Base-by-base conservation (phyloP, 495 filamentous ascomycete genomes). In the Penicillium goetzii region DNA sequence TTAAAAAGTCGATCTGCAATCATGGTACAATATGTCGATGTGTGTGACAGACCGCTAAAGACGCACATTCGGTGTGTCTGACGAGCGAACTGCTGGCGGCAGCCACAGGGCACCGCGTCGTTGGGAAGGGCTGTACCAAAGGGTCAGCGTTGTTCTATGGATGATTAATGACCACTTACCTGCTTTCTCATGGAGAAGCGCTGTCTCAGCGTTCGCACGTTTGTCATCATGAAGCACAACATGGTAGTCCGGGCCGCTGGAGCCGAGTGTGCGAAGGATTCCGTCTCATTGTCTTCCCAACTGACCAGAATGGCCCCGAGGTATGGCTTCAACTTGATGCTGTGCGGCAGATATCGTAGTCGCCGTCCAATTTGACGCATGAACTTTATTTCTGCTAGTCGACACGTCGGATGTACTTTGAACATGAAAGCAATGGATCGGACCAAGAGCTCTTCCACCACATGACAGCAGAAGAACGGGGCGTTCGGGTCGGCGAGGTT, bases 271-370 rank as follows among this genome's bases (percentile, higher is more conserved):
- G 19, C 28, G 33, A 55, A 55, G 10, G 28, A 55, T 34, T 55
- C 52, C n/a, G 52, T 34, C 52, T 55, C 32, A 34, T 55, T 55
- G 32, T 55, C 52, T 55, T 55, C 52, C 52, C n/a, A 55, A 21
- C 28, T 55, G 32, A 55, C 52, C 32, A 55, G 28, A 32, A 55
- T 30, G 17, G 7, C 52, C 33, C 26, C 52, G 0, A 25, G 33
- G 28, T 55, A 34, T 30, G n/a, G 28, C 33, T 21, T 55, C 15
- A 55, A 34, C n/a, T 55, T 55, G n/a, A 55, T 55, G 17, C 52
- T 34, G 23, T 55, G 32, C 52, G 32, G 52, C 15, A 55, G 6
- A 34, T 33, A 30, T 34, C 52, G 52, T 33, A 55, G 52, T 21
- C 28, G 52, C 14, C n/a, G 32, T 33, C 52, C 34, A 34, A 55